Percentiles rank a stretch among this genome's conserved stretches.
Conservation (phyloP, 2,329 filamentous ascomycete species). For the Ophiostoma angusticollis region DNA sequence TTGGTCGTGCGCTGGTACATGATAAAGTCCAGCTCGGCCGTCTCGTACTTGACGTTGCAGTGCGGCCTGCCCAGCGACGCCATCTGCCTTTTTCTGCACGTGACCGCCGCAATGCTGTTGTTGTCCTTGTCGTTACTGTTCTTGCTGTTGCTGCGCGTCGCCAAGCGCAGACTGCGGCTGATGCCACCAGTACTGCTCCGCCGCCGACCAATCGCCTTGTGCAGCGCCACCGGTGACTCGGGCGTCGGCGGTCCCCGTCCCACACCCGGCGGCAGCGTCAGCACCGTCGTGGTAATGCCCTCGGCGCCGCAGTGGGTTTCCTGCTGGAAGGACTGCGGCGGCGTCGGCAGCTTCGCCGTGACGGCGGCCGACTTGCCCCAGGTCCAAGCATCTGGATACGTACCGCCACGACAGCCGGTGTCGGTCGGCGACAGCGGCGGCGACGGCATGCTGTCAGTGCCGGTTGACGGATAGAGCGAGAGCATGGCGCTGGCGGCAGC, state of each 20-base stretch:
- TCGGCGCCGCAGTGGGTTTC: not conserved
- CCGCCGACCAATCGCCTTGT: not conserved
- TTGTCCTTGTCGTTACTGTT: not conserved
- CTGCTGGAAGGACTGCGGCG: conserved; percentile 3
- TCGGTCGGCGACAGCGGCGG: conserved; percentile 13
- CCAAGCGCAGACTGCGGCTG: not conserved
- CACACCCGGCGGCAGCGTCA: conserved; percentile 8
- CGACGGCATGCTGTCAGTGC: conserved; percentile 12
- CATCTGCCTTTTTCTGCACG: not conserved
- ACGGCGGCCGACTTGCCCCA: not conserved
- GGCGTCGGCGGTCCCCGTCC: conserved; percentile 9
- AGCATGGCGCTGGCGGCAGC: conserved; percentile 8
- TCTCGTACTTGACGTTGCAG: conserved; percentile 17
- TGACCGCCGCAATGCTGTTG: not conserved
- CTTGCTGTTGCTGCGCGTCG: conserved; percentile 1
- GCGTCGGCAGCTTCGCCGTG: conserved; percentile 4
- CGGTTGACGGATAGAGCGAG: conserved; percentile 13
- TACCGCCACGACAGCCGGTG: not conserved
- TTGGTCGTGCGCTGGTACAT: conserved; percentile 16
- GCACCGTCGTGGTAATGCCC: conserved; percentile 9
- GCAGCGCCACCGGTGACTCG: conserved; percentile 6
- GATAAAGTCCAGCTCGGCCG: conserved; percentile 16
- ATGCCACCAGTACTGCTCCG: not conserved
- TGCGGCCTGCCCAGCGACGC: conserved; percentile 11
- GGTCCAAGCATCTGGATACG: not conserved